These are phyloP conservation scores for Solanum bulbocastanum DNA, from an alignment of 257 asterid genomes.

Conservation along the genomic window DNA sequence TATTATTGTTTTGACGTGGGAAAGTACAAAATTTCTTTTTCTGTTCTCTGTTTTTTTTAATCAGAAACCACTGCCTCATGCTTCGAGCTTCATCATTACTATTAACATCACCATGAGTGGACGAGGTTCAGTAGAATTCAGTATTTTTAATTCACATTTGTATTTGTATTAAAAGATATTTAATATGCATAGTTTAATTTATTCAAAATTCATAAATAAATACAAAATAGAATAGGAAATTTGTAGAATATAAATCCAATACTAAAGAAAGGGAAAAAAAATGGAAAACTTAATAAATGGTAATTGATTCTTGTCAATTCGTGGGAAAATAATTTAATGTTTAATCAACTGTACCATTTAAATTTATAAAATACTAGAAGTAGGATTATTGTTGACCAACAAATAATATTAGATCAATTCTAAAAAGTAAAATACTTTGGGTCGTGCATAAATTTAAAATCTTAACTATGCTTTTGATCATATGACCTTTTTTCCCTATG, in stretches of 20 bases:
- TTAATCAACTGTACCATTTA: neutral
- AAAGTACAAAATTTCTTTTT: neutral
- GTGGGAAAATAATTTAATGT: too few relatives aligned
- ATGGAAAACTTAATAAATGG: too few relatives aligned
- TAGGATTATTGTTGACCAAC: neutral
- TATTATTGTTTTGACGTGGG: neutral
- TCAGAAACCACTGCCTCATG: neutral
- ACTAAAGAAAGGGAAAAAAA: neutral
- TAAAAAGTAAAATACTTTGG: too few relatives aligned
- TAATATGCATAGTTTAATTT: too few relatives aligned
- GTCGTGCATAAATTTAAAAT: neutral
- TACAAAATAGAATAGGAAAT: too few relatives aligned
- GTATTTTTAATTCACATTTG: too few relatives aligned
- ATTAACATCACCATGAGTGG: neutral
- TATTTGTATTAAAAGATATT: too few relatives aligned
- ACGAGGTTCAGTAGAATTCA: too few relatives aligned
- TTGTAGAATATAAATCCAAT: too few relatives aligned
- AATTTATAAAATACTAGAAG: too few relatives aligned
- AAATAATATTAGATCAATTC: neutral
- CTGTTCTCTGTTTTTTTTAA: neutral
- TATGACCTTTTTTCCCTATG: neutral
- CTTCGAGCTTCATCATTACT: neutral
- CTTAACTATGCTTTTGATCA: neutral
- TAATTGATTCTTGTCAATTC: too few relatives aligned
- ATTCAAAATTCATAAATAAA: too few relatives aligned